Conservation (phyloP, 2,329 filamentous ascomycete genomes). For the Cladobotryum mycophilum region DNA sequence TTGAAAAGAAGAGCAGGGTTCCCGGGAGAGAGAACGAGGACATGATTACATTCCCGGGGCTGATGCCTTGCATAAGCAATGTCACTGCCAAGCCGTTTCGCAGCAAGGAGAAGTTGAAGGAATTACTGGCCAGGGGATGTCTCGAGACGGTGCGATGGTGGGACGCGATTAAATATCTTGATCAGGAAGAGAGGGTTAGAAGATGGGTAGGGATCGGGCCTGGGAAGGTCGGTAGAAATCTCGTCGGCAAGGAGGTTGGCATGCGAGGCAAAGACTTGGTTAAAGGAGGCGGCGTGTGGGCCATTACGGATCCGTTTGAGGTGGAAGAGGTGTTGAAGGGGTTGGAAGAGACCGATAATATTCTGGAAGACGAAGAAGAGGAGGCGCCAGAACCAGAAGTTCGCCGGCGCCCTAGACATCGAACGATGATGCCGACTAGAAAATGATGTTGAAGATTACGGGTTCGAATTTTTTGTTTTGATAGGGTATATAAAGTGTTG, state of each 20-base stretch:
- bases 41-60: constrained; percentile 68
- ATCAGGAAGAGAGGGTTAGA: constrained; percentile 73
- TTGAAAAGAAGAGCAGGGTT: constrained; percentile 53
- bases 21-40: constrained; percentile 51
- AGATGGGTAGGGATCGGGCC: constrained; percentile 91
- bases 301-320: constrained; percentile 73
- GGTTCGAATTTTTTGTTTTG: no score
- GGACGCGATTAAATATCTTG: constrained; percentile 84
- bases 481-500: no score
- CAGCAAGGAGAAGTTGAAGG: constrained; percentile 67
- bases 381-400: not conserved
- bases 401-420: no score
- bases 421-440: no score
- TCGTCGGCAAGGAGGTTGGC: constrained; percentile 92
- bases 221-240: constrained; percentile 85
- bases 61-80: constrained; percentile 77
- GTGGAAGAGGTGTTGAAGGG: constrained; percentile 62
- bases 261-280: constrained; percentile 71
- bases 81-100: constrained; percentile 73
- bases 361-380: constrained; percentile 43
- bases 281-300: constrained; percentile 90
- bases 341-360: constrained; percentile 56
- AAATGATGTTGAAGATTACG: no score
- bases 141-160: constrained; percentile 95
- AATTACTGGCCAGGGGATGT: constrained; percentile 72